These are phyloP conservation scores for Hibiscus tridactylites DNA, from an alignment of 345 rosid species.

Conservation along the genomic window DNA sequence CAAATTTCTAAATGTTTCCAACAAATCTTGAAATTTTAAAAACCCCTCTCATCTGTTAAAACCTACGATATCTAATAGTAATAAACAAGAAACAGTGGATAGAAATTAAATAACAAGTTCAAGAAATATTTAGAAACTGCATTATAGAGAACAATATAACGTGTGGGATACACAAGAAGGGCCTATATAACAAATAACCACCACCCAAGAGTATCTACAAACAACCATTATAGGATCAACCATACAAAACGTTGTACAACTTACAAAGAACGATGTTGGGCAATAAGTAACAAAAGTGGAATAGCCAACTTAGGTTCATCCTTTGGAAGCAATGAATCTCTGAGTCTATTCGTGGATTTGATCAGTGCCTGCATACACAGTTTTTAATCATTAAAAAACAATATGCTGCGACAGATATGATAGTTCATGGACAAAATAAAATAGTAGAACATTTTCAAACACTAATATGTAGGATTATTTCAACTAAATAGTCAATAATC, in stretches of 20 bases:
- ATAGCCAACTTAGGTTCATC: constrained; percentile 92
- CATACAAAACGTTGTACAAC: constrained; percentile 18
- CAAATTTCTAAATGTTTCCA: too few species aligned
- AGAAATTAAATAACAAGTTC: not conserved
- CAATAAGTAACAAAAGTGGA: constrained; percentile 82
- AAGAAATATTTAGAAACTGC: not conserved
- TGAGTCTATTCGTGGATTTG: constrained; percentile 84
- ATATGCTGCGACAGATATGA: not conserved
- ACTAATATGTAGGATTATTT: not conserved
- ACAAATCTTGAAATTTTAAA: too few species aligned
- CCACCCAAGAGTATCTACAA: not conserved
- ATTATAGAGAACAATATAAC: not conserved
- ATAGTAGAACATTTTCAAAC: not conserved
- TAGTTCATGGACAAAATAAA: too few species aligned
- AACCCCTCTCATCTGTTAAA: too few species aligned
- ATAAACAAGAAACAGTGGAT: not conserved
- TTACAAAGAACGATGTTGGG: constrained; percentile 96
- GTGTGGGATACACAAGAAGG: not conserved
- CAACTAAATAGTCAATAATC: not conserved
- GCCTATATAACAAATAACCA: not conserved
- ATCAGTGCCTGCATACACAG: constrained; percentile 63
- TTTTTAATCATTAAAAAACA: not conserved
- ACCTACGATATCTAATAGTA: too few species aligned
- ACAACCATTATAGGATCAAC: not conserved
- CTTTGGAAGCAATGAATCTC: constrained; percentile 88